These are phyloP conservation scores for Mimosa bimucronata DNA, from an alignment of 306 rosid species.

Conservation along the genomic window DNA sequence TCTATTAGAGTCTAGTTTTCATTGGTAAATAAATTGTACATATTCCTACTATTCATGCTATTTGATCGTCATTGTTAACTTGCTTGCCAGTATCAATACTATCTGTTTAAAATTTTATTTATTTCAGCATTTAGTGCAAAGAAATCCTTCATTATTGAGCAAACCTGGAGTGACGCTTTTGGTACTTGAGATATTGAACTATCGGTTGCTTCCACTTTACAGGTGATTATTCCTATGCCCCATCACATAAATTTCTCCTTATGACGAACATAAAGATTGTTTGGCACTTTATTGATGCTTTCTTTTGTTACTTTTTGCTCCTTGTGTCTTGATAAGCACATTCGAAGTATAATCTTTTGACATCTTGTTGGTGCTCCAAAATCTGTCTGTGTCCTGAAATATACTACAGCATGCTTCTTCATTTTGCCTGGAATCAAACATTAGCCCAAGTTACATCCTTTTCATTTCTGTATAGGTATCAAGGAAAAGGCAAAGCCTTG, in stretches of 20 bases:
- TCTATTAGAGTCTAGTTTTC: slow-evolving; percentile 23
- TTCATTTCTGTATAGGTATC: slow-evolving; percentile 64
- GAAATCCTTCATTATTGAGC: slow-evolving; percentile 79
- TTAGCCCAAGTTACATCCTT: slow-evolving; percentile 32
- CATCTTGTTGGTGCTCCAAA: slow-evolving; percentile 24
- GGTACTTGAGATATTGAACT: slow-evolving; percentile 97
- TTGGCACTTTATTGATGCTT: slow-evolving; percentile 8
- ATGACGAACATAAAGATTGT: background rate
- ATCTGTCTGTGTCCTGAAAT: slow-evolving; percentile 17
- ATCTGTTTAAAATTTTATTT: slow-evolving; percentile 35
- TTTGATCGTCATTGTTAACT: background rate
- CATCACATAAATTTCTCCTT: slow-evolving; percentile 4
- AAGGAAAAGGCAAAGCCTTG: slow-evolving; percentile 91
- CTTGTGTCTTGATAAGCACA: background rate
- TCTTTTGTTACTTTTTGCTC: background rate
- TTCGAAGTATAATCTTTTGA: slow-evolving; percentile 6
- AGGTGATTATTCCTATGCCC: slow-evolving; percentile 58
- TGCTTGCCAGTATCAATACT: slow-evolving; percentile 11
- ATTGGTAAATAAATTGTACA: slow-evolving; percentile 17
- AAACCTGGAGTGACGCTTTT: slow-evolving; percentile 91
- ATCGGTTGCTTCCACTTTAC: slow-evolving; percentile 94
- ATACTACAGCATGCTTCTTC: slow-evolving; percentile 10
- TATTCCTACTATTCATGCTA: background rate
- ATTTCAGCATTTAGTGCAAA: slow-evolving; percentile 84
- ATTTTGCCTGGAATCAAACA: slow-evolving; percentile 10